Percentiles rank a stretch among this genome's conserved stretches.
Evolutionary conservation across 2,329 filamentous ascomycete genomes (phyloP).

Genomic region (Xylariaceae sp.): DNA sequence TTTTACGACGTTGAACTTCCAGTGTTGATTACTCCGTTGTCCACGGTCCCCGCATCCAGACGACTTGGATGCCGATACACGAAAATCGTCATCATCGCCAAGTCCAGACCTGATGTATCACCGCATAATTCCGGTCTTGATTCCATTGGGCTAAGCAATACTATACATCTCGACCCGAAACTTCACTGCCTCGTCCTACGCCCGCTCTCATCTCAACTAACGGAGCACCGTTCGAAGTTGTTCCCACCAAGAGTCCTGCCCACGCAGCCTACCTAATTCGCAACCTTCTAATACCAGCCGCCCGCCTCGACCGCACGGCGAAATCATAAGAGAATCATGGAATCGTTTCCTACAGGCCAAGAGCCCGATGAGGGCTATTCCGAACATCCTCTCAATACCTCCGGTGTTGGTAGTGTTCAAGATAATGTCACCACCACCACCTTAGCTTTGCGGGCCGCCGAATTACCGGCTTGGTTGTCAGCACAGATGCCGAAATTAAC

Average conservation of each 20-base stretch:
- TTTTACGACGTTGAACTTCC: too few relatives aligned
- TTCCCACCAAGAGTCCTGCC: conserved; percentile 1
- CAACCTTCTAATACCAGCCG: not conserved
- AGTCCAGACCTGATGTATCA: conserved; percentile 15
- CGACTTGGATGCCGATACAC: not conserved
- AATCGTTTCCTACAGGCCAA: conserved; percentile 56
- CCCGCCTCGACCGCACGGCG: conserved; percentile 4
- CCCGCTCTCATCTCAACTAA: conserved; percentile 4
- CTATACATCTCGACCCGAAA: conserved; percentile 10
- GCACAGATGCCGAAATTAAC: conserved; percentile 57
- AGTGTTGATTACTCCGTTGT: too few relatives aligned
- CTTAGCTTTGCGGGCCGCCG: conserved; percentile 46
- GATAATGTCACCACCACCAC: conserved; percentile 43
- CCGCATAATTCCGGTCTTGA: conserved; percentile 7
- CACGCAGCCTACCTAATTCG: not conserved
- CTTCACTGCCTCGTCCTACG: conserved; percentile 4
- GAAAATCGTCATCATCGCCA: not conserved
- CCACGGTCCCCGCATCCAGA: not conserved
- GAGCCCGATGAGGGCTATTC: conserved; percentile 87
- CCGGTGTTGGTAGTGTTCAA: conserved; percentile 39
- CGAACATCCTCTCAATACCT: conserved; percentile 68
- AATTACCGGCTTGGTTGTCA: conserved; percentile 57
- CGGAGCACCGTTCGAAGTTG: not conserved
- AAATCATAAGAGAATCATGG: conserved; percentile 38
- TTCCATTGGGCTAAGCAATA: conserved; percentile 22